These are phyloP conservation scores for Suhomyces prunicola DNA, from an alignment of 805 yeast genomes.

Conservation along the genomic window DNA sequence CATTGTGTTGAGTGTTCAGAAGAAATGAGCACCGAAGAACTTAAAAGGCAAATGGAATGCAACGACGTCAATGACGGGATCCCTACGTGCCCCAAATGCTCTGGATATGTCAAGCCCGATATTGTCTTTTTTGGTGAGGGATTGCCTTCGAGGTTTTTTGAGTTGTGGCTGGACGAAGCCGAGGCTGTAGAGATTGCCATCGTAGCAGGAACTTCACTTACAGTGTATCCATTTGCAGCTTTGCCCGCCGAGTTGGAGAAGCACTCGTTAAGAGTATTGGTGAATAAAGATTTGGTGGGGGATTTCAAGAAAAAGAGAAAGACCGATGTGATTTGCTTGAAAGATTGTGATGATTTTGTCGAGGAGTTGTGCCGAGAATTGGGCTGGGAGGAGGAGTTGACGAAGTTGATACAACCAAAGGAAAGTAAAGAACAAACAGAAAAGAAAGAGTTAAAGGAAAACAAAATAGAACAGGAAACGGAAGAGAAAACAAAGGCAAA, in stretches of 20 bases:
- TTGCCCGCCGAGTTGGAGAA: conserved; percentile 64
- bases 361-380: conserved; percentile 47
- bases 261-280: conserved; percentile 53
- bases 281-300: conserved; percentile 79
- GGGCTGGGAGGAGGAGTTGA: conserved; percentile 65
- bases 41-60: conserved; percentile 40
- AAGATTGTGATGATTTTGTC: conserved; percentile 67
- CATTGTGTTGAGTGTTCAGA: conserved; percentile 76
- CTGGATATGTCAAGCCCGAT: conserved; percentile 84
- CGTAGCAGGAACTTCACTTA: conserved; percentile 89
- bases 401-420: conserved; percentile 24
- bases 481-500: background rate
- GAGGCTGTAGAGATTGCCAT: conserved; percentile 64
- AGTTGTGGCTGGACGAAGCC: conserved; percentile 57
- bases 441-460: background rate
- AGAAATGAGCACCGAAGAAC: conserved; percentile 47
- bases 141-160: conserved; percentile 68
- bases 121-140: conserved; percentile 94
- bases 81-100: conserved; percentile 61
- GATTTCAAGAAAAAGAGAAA: conserved; percentile 54
- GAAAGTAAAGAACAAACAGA: background rate
- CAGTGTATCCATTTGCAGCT: conserved; percentile 88
- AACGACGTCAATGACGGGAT: conserved; percentile 30
- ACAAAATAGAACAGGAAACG: background rate
- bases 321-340: conserved; percentile 57